Base-by-base conservation (phyloP, 345 rosid genomes). In the Psidium guajava region DNA sequence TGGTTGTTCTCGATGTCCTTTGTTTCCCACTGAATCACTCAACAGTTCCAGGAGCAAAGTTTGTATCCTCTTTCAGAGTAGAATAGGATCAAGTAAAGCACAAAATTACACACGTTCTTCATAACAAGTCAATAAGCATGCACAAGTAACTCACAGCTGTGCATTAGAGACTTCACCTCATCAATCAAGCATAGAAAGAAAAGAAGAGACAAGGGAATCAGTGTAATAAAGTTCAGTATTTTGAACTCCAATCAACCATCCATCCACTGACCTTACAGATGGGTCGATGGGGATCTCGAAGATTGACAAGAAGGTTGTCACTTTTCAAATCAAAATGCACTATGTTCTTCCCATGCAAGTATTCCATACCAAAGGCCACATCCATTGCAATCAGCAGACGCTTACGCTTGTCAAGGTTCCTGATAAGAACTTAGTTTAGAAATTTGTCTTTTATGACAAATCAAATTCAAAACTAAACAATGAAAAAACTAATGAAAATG, bases 321-420 rank as follows among this genome's bases (percentile, higher is more conserved):
- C 95, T 92, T 91, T 93, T 93, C 89, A 93, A 88, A 86, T 93
- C 96, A 82, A 93, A 93, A 84, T 93, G 96, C 84, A 93, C 96
- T 22, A 93, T 91, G 75, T 91, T 92, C 89, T 92, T 93, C 81
- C 92, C 94, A 87, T 93, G 96, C 90, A 93, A 88, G 87, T 93
- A 93, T 83, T 92, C 96, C 96, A 93, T 93, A 54, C 96, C 96
- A 47, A 93, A 93, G 84, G 96, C 96, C 44, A 92, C 94, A 82
- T 93, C 95, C 96, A 93, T 92, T 57, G 94, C 94, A 84, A 93
- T 92, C 86, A 93, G 84, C 22, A 91, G 89, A 14, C 94, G 87
- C 87, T 91, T 92, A 10, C 93, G 92, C 89, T 91, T 92, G 88
- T 94, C 96, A 85, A 92, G 91, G 82, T 54, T 90, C 91, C 95